Base-by-base conservation (phyloP, 1,139 yeast genomes). In the Fermentozyma sake region DNA sequence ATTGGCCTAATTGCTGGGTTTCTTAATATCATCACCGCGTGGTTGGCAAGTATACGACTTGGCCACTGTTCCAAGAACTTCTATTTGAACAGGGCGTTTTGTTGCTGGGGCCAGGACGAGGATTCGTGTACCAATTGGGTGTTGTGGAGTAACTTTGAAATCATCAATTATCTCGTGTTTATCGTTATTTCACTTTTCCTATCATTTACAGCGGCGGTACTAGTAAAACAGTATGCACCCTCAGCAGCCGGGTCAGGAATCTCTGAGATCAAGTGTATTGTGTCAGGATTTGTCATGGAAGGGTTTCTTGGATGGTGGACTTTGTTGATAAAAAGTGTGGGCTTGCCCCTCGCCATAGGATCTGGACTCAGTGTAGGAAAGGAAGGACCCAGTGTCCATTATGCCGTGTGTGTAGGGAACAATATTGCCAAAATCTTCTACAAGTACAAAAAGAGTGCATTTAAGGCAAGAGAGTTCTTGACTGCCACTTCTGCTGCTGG, bases 181-280 rank as follows among this genome's bases (percentile, higher is more conserved):
- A 66, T 86, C 3, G 8, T 58, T 0, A 56, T 81, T 2, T 82
- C 95, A 4, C 53, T 80, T 1, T 12, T 61, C 0, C 77, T 89
- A 47, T 82, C 93, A 1, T 56, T 66, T 7, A 42, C 69, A 7
- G 78, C 96, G 2, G 86, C 93, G 1, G 52, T 67, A 9, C 51
- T 86, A 24, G 96, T 93, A 24, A 68, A 75, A 41, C 53, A 56
- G 12, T 79, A 75, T 45, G 91, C 96, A 1, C 96, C 96, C 0
- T 70, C 79, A 32, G 98, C 98, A 1, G 94, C 98, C 1, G 98
- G 98, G 0, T 84, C 95, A 3, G 98, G 98, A 0, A 93, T 93
- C 26, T 82, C 96, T 4, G 99, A 93, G 52, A 91, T 93, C 52
- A 93, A 93, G 54, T 84, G 95, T 50, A 87, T 93, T 39, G 87